Percentiles rank a stretch among this genome's conserved stretches.
phyloP scores from a whole-genome alignment of 2,329 filamentous ascomycete genomes.

The Pseudogymnoascus sp. region DNA sequence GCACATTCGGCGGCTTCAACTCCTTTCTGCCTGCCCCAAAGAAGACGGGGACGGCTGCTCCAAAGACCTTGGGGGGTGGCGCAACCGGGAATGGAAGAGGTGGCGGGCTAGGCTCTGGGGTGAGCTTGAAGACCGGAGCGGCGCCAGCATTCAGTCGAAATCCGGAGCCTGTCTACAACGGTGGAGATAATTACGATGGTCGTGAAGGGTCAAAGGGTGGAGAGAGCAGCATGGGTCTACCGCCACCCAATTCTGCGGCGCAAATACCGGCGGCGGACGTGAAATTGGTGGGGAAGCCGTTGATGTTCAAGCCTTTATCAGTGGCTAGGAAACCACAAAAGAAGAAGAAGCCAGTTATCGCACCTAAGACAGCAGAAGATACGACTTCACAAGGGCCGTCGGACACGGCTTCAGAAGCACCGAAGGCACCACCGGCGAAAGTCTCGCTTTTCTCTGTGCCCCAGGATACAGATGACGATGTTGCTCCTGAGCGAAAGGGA shows the following conservation, averaged over 20 bases:
- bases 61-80: constrained; percentile 28
- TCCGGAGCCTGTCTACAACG: constrained; percentile 21
- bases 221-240: constrained; percentile 29
- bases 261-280: constrained; percentile 52
- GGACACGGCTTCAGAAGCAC: constrained; percentile 13
- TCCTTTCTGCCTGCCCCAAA: constrained; percentile 83
- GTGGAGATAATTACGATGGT: constrained; percentile 18
- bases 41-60: constrained; percentile 37
- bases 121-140: constrained; percentile 76
- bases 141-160: constrained; percentile 72
- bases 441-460: constrained; percentile 63
- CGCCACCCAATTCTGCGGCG: constrained; percentile 39
- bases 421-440: constrained; percentile 44
- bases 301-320: constrained; percentile 85
- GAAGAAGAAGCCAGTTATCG: constrained; percentile 43
- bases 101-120: constrained; percentile 39
- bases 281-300: constrained; percentile 60
- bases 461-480: constrained; percentile 27
- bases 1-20: constrained; percentile 71
- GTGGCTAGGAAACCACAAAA: constrained; percentile 68
- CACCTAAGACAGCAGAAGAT: constrained; percentile 13
- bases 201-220: constrained; percentile 22
- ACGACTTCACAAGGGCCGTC: constrained; percentile 5
- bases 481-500: constrained; percentile 14
- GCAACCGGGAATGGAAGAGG: background rate